These are phyloP conservation scores for Xylaria longipes DNA, from an alignment of 495 filamentous ascomycete species.

Conservation along the genomic window DNA sequence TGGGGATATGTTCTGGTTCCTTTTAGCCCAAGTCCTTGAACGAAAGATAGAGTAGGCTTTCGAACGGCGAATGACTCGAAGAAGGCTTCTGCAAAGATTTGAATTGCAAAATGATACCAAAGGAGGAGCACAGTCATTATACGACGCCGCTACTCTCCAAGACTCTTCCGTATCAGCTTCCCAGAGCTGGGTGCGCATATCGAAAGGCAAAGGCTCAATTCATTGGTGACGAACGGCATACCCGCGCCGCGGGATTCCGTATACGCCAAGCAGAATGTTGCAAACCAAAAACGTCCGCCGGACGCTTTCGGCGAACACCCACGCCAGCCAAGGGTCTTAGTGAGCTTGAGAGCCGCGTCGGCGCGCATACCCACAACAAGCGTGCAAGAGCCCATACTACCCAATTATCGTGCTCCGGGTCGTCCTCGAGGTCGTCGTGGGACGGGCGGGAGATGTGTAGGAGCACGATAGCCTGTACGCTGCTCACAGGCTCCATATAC, in stretches of 20 bases:
- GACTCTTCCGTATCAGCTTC: slow-evolving; percentile 1
- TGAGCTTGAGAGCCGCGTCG: background rate
- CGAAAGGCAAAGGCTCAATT: background rate
- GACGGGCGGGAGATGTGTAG: background rate
- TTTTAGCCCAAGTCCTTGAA: background rate
- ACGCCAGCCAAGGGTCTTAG: background rate
- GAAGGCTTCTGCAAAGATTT: background rate
- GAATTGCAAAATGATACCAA: slow-evolving; percentile 9
- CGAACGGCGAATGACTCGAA: background rate
- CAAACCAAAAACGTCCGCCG: slow-evolving; percentile 1
- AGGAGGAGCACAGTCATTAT: background rate
- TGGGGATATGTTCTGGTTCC: background rate
- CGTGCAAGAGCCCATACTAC: background rate
- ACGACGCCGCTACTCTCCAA: slow-evolving; percentile 3
- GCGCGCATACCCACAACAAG: background rate
- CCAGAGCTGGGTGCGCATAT: slow-evolving; percentile 8
- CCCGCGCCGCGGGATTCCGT: background rate
- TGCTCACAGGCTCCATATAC: background rate
- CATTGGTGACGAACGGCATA: background rate
- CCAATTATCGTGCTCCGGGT: background rate
- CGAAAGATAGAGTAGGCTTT: background rate
- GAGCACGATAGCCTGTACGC: background rate
- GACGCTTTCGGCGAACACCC: slow-evolving; percentile 1
- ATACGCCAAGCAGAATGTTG: background rate
- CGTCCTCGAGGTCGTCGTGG: background rate